Evolutionary conservation across 148 eudicot genomes (phyloP).

Genomic region (Talinum fruticosum): DNA sequence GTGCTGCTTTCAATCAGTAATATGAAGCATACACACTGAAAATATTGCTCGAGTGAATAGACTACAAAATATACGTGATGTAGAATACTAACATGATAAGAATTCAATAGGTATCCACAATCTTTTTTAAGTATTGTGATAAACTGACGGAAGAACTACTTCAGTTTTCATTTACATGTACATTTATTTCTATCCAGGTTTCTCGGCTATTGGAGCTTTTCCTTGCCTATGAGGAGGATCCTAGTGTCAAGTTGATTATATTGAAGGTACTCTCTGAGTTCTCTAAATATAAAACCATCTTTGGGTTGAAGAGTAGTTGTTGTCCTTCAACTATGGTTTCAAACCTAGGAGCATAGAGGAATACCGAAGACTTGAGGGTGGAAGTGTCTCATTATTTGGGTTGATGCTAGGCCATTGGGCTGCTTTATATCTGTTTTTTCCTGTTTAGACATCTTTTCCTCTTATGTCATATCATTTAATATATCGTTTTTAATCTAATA

Average conservation of each 20-base stretch:
- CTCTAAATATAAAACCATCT: background rate
- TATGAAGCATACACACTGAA: too few species aligned
- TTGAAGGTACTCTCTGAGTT: constrained; percentile 62
- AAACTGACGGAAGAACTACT: background rate
- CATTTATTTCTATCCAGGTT: constrained; percentile 35
- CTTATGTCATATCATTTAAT: too few species aligned
- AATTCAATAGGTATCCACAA: background rate
- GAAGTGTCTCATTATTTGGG: background rate
- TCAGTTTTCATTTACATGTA: background rate
- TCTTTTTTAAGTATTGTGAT: background rate
- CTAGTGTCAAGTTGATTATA: constrained; percentile 64
- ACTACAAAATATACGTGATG: too few species aligned
- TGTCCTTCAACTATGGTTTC: background rate
- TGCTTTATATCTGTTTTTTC: too few species aligned
- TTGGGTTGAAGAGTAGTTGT: background rate
- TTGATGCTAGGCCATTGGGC: too few species aligned
- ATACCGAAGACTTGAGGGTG: background rate
- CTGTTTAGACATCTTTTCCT: too few species aligned
- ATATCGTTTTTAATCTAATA: too few species aligned
- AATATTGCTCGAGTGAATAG: too few species aligned
- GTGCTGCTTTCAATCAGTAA: too few species aligned
- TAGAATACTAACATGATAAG: background rate
- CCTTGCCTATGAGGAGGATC: constrained; percentile 58
- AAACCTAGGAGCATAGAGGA: background rate
- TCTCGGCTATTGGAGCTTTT: constrained; percentile 68